Evolutionary conservation across 2,329 filamentous ascomycete genomes (phyloP).

Genomic region (Alternaria viburni): DNA sequence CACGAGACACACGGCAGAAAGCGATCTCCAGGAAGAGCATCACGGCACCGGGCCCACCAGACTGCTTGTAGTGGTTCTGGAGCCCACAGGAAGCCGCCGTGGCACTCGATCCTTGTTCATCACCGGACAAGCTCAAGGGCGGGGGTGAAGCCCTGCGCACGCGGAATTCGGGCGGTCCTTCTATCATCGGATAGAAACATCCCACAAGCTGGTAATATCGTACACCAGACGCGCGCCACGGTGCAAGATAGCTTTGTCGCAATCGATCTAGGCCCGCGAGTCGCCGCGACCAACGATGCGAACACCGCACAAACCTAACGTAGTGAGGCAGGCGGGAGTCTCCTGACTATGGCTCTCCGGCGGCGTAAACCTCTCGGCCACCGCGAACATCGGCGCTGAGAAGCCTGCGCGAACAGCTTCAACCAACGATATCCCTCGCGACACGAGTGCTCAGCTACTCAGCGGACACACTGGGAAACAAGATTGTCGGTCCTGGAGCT

Average conservation of each 20-base stretch:
- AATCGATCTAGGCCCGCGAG: neutral
- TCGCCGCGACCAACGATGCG: neutral
- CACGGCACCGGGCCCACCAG: neutral
- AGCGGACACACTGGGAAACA: neutral
- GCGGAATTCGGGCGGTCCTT: neutral
- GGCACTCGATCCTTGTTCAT: neutral
- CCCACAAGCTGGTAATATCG: neutral
- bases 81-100: neutral
- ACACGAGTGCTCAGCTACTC: neutral
- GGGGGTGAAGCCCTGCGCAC: neutral
- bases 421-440: neutral
- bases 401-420: neutral
- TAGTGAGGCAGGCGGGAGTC: neutral
- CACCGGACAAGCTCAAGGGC: neutral
- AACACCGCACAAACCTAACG: neutral
- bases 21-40: neutral
- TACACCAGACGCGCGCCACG: neutral
- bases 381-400: neutral
- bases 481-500: neutral
- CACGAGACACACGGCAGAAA: neutral
- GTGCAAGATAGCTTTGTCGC: neutral
- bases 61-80: neutral
- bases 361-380: neutral
- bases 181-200: neutral
- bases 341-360: neutral